Base-by-base conservation (phyloP, 148 eudicot species). In the Gaultheria prostrata region DNA sequence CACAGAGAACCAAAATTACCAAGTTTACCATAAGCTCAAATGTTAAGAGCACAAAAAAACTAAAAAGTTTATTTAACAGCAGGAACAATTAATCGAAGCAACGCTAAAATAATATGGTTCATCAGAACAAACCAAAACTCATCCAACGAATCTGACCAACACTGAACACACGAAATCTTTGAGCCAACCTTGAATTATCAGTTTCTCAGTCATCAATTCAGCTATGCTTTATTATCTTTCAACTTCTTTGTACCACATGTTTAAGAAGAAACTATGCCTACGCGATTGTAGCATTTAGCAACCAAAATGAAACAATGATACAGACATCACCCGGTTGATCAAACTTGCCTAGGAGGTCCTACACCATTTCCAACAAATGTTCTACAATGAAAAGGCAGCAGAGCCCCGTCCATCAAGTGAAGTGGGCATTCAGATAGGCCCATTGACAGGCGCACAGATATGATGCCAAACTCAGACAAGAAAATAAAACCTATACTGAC, bases 261-360 rank as follows among this genome's bases (percentile, higher is more conserved):
- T 18, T 2, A 72, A 72, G 76, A 18, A 72, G 8, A 72, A 17
- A 35, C 7, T 18, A 39, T 72, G 49, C 4, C n/a, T n/a, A 1
- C 21, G 14, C 51, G 32, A 75, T 75, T n/a, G 32, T n/a, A 75
- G 49, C 53, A 45, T 75, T 75, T 75, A 45, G 78, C 78, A 35
- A 8, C 3, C 26, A 45, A 43, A 43, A 43, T 43, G 24, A 46
- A 43, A 46, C 50, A 74, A 8, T 2, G 20, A 73, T 73, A n/a
- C n/a, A n/a, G n/a, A n/a, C n/a, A n/a, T n/a, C 61, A n/a, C 17
- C 71, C 0, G 67, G 11, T 78, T 53, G 46, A 28, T 24, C n/a
- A 79, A 79, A 53, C 67, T 50, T 17, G 39, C 11, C 30, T 6
- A 54, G 46, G 59, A 4, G 81, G 56, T 79, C 61, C 39, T 56